Conservation (phyloP, 2,329 filamentous ascomycete species). For the Ascochyta koolunga region DNA sequence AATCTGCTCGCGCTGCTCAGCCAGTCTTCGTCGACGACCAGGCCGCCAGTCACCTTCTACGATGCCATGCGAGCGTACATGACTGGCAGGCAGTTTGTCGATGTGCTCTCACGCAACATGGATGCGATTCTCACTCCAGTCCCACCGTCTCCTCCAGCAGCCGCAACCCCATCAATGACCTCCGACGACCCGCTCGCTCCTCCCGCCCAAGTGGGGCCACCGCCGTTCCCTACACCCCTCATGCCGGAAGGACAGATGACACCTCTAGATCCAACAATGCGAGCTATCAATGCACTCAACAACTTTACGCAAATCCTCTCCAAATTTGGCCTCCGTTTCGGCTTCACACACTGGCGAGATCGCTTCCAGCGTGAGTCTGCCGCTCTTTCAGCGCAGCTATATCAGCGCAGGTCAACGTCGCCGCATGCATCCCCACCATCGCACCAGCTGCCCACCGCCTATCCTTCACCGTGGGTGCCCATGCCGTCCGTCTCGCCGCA, state of each 20-base stretch:
- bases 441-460: conserved; percentile 22
- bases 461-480: conserved; percentile 36
- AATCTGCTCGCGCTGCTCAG: conserved; percentile 71
- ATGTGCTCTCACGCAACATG: conserved; percentile 61
- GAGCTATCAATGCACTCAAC: conserved; percentile 56
- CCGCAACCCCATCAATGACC: conserved; percentile 24
- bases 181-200: conserved; percentile 49
- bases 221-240: conserved; percentile 41
- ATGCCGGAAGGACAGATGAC: conserved; percentile 31
- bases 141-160: conserved; percentile 48
- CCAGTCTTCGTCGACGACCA: conserved; percentile 58
- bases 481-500: conserved; percentile 33
- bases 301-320: conserved; percentile 55
- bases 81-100: conserved; percentile 63
- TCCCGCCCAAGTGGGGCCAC: conserved; percentile 32
- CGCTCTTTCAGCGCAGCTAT: conserved; percentile 49
- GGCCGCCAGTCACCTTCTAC: conserved; percentile 80
- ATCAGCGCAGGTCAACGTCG: conserved; percentile 41
- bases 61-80: conserved; percentile 86
- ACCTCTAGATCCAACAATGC: conserved; percentile 42
- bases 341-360: conserved; percentile 58
- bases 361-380: conserved; percentile 55
- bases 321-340: conserved; percentile 55
- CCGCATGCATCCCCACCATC: conserved; percentile 33
- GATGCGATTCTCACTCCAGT: conserved; percentile 53